Conservation (phyloP, 116 monocot species). For the Cymodocea nodosa region DNA sequence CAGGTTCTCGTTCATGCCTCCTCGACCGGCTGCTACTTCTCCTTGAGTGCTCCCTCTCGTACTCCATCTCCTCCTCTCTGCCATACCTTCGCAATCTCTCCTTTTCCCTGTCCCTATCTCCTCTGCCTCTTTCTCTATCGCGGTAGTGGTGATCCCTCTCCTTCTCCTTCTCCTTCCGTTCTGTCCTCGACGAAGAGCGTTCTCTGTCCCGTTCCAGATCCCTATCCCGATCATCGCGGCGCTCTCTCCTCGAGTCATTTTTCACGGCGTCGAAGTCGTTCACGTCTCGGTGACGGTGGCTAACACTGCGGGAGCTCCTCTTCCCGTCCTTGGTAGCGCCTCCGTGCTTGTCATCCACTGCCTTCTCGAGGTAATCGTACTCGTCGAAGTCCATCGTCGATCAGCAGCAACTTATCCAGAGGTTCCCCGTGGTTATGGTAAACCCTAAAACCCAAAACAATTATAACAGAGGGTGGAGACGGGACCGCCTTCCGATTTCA, state of each 20-base stretch:
- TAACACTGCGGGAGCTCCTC: constrained; percentile 7
- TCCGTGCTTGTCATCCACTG: constrained; percentile 7
- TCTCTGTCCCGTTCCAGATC: not conserved
- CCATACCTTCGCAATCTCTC: constrained; percentile 14
- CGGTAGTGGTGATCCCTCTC: not conserved
- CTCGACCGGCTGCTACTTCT: constrained; percentile 34
- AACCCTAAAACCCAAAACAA: no score
- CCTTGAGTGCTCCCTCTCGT: constrained; percentile 22
- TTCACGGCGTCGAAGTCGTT: not conserved
- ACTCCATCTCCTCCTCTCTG: constrained; percentile 17
- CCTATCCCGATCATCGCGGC: constrained; percentile 3
- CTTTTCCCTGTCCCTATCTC: constrained; percentile 11
- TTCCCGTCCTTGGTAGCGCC: constrained; percentile 3
- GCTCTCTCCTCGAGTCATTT: constrained; percentile 7
- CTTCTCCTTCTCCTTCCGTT: constrained; percentile 12
- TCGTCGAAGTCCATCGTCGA: constrained; percentile 36
- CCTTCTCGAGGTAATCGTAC: constrained; percentile 33
- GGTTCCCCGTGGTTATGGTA: no score
- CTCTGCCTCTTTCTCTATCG: constrained; percentile 9
- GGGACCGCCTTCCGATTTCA: no score
- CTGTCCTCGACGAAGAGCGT: constrained; percentile 6
- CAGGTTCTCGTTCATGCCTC: constrained; percentile 26
- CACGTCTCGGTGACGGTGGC: constrained; percentile 1
- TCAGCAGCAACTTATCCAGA: no score
- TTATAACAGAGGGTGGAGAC: no score